Evolutionary conservation across 1,284 basidiomycete genomes (phyloP), one percentile per base, ranked within the genome.

Genomic region (Tilletia caries): DNA sequence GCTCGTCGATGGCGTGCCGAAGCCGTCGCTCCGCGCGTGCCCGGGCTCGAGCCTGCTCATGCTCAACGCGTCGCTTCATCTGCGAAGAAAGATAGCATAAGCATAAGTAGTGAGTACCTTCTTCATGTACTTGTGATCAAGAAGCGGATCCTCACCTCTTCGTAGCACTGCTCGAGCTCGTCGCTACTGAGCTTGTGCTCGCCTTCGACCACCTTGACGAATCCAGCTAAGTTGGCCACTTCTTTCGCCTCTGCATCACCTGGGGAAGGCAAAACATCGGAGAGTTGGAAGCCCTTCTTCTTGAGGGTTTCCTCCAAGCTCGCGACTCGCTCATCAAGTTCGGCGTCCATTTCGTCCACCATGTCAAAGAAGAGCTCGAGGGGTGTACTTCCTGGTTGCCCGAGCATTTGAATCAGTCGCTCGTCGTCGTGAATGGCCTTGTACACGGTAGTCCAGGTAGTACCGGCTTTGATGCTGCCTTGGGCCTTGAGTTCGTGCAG

Each of bases 311-410:
- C 87, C 72, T 91, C 89, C 0, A 90, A 88, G 12, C 87, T 72
- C 10, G 85, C 86, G 29, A 92, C 89, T 76, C 91, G 91, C 29
- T 87, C 87, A 73, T 95, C 93, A 13, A 96, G 87, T 74, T 90
- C 88, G 78, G 93, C 90, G 77, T 93, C 92, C 2, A 97, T 87
- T 48, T 87, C 87, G 84, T 98, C 95, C 50, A 97, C 90, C 3
- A 88, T 83, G 82, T 98, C 95, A 92, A 93, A 97, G 85, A 97
- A 98, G 12, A 98, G 87, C 75, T 98, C 95, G 50, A 98, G 87
- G 0, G 95, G 93, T 73, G 91, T 93, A 1, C 92, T 95, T 18
- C 96, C 96, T 3, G 92, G 91, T 79, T 91, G 91, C 1, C 94
- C 95, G 5, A 97, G 88, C 82, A 97, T 88, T 70, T 88, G 87